Evolutionary conservation across 2,329 filamentous ascomycete genomes (phyloP).

Genomic region (Fusarium vanettenii): DNA sequence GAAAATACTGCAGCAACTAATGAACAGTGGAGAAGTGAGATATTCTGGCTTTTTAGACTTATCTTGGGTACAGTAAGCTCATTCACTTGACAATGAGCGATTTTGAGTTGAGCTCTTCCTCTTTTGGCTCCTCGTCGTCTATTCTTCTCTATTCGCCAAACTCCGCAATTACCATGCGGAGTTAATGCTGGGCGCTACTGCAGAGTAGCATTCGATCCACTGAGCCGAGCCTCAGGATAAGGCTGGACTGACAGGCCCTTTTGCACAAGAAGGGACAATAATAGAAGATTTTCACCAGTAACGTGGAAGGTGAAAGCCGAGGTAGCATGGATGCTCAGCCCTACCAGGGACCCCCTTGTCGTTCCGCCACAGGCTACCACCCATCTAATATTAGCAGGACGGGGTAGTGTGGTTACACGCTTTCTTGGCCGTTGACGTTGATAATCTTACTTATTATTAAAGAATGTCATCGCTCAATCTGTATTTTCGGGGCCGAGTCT

Average conservation of each 20-base stretch:
- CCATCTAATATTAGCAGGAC: not conserved
- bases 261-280: not conserved
- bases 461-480: not conserved
- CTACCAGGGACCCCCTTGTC: not conserved
- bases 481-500: not conserved
- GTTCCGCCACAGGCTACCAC: not conserved
- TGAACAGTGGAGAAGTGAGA: constrained; percentile 1
- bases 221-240: not conserved
- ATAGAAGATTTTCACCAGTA: not conserved
- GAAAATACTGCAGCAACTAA: constrained; percentile 32
- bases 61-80: not conserved
- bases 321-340: not conserved
- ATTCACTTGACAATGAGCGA: constrained; percentile 4
- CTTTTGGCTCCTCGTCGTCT: constrained; percentile 9
- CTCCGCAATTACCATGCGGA: not conserved
- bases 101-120: constrained; percentile 2
- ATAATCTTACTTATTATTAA: not conserved
- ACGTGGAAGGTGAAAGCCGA: not conserved
- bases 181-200: not conserved
- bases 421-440: not conserved
- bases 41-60: not conserved
- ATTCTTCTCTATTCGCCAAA: not conserved
- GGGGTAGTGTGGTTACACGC: not conserved
- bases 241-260: not conserved
- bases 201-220: not conserved